Percentiles rank a stretch among this genome's conserved stretches.
phyloP scores from a whole-genome alignment of 2,329 filamentous ascomycete genomes.

The Pyrenophora seminiperda region DNA sequence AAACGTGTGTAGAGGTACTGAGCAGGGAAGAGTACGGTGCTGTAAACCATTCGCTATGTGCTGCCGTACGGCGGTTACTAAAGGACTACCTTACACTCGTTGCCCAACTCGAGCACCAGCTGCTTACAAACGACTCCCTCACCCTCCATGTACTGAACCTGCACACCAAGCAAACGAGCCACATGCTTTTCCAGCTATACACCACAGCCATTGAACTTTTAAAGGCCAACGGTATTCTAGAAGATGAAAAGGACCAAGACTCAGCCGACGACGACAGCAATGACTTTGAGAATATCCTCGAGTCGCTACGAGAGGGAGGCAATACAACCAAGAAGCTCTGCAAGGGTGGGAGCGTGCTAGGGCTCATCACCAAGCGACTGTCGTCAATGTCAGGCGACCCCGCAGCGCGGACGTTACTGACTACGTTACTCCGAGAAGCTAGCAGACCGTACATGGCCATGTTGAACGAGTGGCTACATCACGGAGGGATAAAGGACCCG shows the following conservation, averaged over 20 bases:
- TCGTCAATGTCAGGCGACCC: constrained; percentile 94
- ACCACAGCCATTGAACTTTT: constrained; percentile 77
- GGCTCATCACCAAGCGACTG: constrained; percentile 80
- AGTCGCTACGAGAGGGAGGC: constrained; percentile 84
- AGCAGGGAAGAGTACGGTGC: constrained; percentile 90
- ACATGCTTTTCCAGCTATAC: constrained; percentile 91
- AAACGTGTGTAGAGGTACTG: constrained; percentile 92
- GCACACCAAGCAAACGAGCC: constrained; percentile 85
- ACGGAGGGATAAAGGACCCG: constrained; percentile 91
- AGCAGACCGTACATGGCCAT: constrained; percentile 96
- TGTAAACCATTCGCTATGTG: constrained; percentile 94
- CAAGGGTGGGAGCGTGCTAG: constrained; percentile 95
- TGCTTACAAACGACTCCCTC: constrained; percentile 84
- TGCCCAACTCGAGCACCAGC: constrained; percentile 90
- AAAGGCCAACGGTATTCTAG: constrained; percentile 83
- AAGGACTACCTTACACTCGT: constrained; percentile 94
- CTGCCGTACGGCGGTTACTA: constrained; percentile 86
- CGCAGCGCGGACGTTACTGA: constrained; percentile 79
- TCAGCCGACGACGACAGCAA: constrained; percentile 75
- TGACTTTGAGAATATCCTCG: constrained; percentile 90
- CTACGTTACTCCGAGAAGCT: constrained; percentile 80
- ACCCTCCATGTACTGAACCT: constrained; percentile 93
- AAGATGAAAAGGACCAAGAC: constrained; percentile 70
- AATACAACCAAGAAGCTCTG: constrained; percentile 89
- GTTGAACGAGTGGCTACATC: constrained; percentile 98